Evolutionary conservation across 331 rosid genomes (phyloP), one percentile per base, ranked within the genome.

Genomic region (Erythrophleum ivorense): DNA sequence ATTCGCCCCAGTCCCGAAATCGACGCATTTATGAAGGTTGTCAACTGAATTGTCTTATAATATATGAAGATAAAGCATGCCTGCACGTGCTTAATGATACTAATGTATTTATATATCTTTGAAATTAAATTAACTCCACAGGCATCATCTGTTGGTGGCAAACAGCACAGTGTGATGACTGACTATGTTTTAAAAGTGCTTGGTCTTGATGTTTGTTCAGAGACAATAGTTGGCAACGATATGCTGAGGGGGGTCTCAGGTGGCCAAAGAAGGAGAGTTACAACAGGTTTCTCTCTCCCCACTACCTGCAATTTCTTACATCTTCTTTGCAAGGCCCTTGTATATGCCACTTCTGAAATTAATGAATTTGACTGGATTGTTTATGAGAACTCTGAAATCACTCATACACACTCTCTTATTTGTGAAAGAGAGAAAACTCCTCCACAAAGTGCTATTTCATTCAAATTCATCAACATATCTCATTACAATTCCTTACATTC

Each of bases 11-110:
- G 83, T 88, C 90, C 92, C 57, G 95, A 88, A 71, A 89, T 91
- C 60, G 97, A 95, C 78, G 97, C 97, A 34, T 95, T 87, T 76
- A 95, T 93, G 98, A 95, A 93, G 97, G 98, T 94, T 67, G 62
- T 57, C 68, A 68, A 9, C 18, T 48, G 46, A 38, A 58, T 24
- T 18, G 33, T 18, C 76, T 36, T 65, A 60, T 77, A 65, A 85
- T 24, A 24, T 24, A 24, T 24, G 29, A 85, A 24, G 66, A 72
- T 46, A 5, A 49, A 73, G 53, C 60, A 65, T 24, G 36, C 16
- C 2, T 40, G 10, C 9, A 16, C 58, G 0, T 31, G 24, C 31
- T 43, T 62, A 5, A 59, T 69, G 49, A 59, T 73, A 5, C 69
- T 73, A 68, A 83, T 33, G n/a, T 62, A 3, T 46, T 62, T 24